phyloP scores from a whole-genome alignment of 164 flowering plant genomes.

The Nymphaea thermarum region DNA sequence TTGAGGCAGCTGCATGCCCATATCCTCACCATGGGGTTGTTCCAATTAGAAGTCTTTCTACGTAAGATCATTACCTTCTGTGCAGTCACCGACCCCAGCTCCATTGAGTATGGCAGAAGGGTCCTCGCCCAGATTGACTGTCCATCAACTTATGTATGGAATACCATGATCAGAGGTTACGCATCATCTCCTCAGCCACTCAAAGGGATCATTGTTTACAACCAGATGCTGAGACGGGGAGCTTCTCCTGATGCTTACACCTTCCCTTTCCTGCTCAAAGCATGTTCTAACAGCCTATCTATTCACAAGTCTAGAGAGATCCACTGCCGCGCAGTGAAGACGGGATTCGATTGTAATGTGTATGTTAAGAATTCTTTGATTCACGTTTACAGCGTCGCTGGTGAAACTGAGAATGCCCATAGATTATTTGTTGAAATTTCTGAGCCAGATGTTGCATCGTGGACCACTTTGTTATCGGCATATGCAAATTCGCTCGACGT shows the following conservation, averaged over 20 bases:
- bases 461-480: conserved; percentile 22
- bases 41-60: conserved; percentile 12
- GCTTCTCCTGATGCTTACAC: conserved; percentile 17
- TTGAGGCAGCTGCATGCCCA: conserved; percentile 17
- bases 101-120: conserved; percentile 13
- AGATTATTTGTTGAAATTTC: conserved; percentile 13
- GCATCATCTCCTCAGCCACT: conserved; percentile 11
- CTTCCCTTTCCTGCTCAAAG: conserved; percentile 24
- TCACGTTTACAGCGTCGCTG: conserved; percentile 15
- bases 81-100: conserved; percentile 8
- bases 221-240: conserved; percentile 11
- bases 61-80: conserved; percentile 18
- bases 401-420: conserved; percentile 6
- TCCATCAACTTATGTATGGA: conserved; percentile 18
- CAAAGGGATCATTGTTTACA: conserved; percentile 11
- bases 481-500: conserved; percentile 8
- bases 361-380: conserved; percentile 21
- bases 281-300: conserved; percentile 13
- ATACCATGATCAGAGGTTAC: conserved; percentile 19
- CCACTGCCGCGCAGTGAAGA: conserved; percentile 15
- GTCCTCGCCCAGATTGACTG: conserved; percentile 9
- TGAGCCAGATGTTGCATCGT: conserved; percentile 13
- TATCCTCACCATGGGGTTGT: conserved; percentile 13
- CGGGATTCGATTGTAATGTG: conserved; percentile 12
- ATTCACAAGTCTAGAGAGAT: conserved; percentile 11